phyloP scores from a whole-genome alignment of 2,329 filamentous ascomycete species.

The Colletotrichum lupini region DNA sequence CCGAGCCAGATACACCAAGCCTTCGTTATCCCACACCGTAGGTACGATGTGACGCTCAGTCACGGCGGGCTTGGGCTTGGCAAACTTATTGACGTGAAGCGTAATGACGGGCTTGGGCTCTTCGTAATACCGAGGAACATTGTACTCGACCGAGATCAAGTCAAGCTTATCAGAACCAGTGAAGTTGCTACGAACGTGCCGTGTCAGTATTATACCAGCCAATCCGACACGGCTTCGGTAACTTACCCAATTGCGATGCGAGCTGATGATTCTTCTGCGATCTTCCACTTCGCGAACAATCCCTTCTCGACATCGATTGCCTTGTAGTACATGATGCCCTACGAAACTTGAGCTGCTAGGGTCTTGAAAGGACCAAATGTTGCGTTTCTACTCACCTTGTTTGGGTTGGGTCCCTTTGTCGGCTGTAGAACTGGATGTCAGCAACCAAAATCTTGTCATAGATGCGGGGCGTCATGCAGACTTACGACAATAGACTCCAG shows the following conservation, averaged over 20 bases:
- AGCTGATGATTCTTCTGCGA: not conserved
- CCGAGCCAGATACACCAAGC: not conserved
- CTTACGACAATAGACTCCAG: not conserved
- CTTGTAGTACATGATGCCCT: not conserved
- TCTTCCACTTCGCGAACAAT: not conserved
- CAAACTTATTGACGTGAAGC: slow-evolving; percentile 35
- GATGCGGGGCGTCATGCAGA: not conserved
- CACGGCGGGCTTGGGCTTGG: not conserved
- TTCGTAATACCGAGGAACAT: slow-evolving; percentile 36
- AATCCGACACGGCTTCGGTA: not conserved
- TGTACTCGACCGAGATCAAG: slow-evolving; percentile 38
- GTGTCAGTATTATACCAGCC: not conserved
- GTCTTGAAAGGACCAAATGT: not conserved
- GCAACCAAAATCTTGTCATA: not conserved
- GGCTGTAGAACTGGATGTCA: not conserved
- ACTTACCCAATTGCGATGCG: not conserved
- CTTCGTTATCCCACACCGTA: not conserved
- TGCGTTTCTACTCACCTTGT: not conserved
- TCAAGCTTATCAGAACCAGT: slow-evolving; percentile 31
- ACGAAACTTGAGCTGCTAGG: not conserved
- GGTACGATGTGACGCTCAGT: slow-evolving; percentile 1
- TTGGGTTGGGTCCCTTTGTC: not conserved
- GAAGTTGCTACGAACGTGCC: slow-evolving; percentile 37
- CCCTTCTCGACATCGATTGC: not conserved
- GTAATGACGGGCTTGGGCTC: slow-evolving; percentile 33